A percentile compares a stretch with the other conserved stretches of the same genome.
phyloP scores from a whole-genome alignment of 768 basidiomycete genomes.

The Boletellus emodensis region DNA sequence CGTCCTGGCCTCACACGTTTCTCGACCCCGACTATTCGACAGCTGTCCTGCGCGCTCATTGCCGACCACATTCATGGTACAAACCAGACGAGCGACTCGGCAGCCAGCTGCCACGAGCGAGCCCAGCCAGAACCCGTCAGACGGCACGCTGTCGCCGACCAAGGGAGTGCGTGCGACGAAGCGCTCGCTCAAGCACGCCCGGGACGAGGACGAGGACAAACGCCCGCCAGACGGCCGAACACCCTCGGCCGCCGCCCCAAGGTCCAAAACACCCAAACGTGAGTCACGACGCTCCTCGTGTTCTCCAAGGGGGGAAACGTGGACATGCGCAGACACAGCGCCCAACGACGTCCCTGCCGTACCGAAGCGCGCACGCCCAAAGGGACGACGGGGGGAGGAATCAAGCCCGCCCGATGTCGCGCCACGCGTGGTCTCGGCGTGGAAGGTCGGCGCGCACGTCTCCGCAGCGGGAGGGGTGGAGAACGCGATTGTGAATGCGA shows the following conservation, averaged over 20 bases:
- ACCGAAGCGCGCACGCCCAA: constrained; percentile 5
- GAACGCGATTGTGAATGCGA: constrained; percentile 66
- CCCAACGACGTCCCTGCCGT: background rate
- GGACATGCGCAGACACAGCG: background rate
- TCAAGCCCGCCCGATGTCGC: constrained; percentile 28
- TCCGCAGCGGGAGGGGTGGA: constrained; percentile 79
- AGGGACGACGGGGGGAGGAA: constrained; percentile 8
- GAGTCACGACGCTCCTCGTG: background rate
- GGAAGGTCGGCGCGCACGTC: constrained; percentile 84
- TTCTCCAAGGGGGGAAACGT: too few relatives aligned
- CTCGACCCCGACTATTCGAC: background rate
- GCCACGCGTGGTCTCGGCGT: constrained; percentile 34
- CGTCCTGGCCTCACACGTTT: background rate
- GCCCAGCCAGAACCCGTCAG: background rate
- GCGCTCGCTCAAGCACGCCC: constrained; percentile 16
- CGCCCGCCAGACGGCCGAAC: background rate
- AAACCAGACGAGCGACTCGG: constrained; percentile 18
- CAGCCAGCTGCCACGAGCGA: constrained; percentile 1
- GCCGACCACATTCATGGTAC: constrained; percentile 15
- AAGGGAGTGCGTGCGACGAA: background rate
- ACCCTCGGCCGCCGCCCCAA: background rate
- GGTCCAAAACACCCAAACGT: constrained; percentile 1
- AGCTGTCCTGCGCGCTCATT: background rate
- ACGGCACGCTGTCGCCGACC: background rate
- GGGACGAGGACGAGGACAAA: background rate